These are phyloP conservation scores for Wickerhamomyces sp. DNA, from an alignment of 1,139 yeast species.

Conservation along the genomic window DNA sequence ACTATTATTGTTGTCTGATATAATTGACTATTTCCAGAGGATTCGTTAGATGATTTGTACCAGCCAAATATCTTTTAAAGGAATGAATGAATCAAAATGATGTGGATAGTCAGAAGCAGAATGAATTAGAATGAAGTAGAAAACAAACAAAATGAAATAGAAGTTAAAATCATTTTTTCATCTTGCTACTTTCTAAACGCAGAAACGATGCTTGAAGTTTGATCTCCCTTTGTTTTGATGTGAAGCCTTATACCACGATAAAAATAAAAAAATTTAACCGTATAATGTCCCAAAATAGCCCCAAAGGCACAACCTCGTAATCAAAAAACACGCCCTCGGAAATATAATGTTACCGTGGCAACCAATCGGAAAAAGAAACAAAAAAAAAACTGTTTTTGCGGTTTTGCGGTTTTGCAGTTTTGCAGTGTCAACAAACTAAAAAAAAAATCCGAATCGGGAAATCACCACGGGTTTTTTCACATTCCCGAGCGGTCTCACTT, in stretches of 20 bases:
- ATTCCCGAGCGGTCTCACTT: neutral
- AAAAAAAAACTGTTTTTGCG: no score
- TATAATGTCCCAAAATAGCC: neutral
- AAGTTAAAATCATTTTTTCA: no score
- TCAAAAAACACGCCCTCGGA: neutral
- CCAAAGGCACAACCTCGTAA: no score
- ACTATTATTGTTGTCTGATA: no score
- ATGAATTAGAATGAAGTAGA: no score
- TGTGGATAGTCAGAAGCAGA: no score
- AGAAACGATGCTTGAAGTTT: no score
- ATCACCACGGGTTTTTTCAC: neutral
- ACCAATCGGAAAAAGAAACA: no score
- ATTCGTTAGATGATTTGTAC: neutral
- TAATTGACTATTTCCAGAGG: no score
- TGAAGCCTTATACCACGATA: neutral
- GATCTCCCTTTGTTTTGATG: neutral
- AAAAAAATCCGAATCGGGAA: neutral
- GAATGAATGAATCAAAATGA: neutral
- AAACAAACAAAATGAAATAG: no score
- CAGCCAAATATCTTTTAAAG: neutral
- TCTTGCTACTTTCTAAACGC: no score
- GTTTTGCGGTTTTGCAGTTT: neutral
- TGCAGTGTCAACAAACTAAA: neutral
- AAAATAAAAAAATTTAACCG: neutral
- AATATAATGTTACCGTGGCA: no score